These are phyloP conservation scores for Kluyveromyces nonfermentans DNA, from an alignment of 805 yeast species.

Conservation along the genomic window DNA sequence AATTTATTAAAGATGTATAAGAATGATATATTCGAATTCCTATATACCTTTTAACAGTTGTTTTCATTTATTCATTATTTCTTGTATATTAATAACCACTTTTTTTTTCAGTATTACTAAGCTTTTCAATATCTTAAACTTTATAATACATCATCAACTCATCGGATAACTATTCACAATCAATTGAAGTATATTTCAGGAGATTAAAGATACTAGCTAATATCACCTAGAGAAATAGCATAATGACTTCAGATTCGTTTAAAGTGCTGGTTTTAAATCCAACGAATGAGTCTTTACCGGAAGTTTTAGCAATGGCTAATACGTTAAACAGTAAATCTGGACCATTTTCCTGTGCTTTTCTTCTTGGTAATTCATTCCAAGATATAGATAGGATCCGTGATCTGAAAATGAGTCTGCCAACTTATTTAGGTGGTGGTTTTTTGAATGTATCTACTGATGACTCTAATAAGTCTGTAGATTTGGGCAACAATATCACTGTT, in stretches of 20 bases:
- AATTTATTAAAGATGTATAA: too few species aligned
- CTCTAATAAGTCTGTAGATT: constrained; percentile 7
- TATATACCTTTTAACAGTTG: too few species aligned
- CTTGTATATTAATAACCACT: background rate
- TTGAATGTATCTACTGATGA: constrained; percentile 7
- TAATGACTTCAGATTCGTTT: background rate
- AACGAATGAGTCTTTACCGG: constrained; percentile 12
- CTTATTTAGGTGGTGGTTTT: constrained; percentile 16
- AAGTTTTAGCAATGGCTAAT: constrained; percentile 38
- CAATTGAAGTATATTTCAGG: too few species aligned
- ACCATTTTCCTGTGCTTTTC: constrained; percentile 48
- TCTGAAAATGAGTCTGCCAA: constrained; percentile 8
- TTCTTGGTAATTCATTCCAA: constrained; percentile 39
- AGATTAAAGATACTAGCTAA: too few species aligned
- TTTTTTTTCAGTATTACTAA: background rate
- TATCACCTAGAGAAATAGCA: too few species aligned
- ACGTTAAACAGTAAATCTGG: constrained; percentile 49
- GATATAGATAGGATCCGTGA: constrained; percentile 7
- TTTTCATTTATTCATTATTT: too few species aligned
- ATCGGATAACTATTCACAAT: background rate
- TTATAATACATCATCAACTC: background rate
- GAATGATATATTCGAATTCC: too few species aligned
- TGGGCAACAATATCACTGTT: constrained; percentile 20
- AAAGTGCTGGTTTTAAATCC: constrained; percentile 15
- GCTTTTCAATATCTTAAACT: background rate